Conservation (phyloP, 768 basidiomycete genomes). For the Collybiopsis luxurians region DNA sequence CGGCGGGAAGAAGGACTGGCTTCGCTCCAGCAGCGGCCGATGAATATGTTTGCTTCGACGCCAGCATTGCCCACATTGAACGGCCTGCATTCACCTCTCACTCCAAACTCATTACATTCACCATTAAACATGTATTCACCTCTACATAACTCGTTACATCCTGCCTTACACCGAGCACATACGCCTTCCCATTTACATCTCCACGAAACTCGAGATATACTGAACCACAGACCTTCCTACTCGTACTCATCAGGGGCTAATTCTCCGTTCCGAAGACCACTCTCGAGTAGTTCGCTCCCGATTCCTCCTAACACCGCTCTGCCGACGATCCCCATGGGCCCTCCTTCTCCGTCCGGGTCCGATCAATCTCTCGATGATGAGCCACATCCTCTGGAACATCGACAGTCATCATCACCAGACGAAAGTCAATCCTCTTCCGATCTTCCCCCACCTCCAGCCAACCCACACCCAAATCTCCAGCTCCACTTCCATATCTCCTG, state of each 20-base stretch:
- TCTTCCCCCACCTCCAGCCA: conserved; percentile 19
- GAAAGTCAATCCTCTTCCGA: conserved; percentile 9
- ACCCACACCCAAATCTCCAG: conserved; percentile 70
- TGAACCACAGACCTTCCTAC: neutral
- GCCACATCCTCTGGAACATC: conserved; percentile 2
- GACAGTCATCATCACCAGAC: conserved; percentile 1
- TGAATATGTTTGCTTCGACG: conserved; percentile 58
- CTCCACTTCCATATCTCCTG: conserved; percentile 84
- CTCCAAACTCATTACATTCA: too few relatives aligned
- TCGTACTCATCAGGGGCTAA: conserved; percentile 9
- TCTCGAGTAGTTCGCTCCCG: conserved; percentile 33
- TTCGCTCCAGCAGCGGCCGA: conserved; percentile 67
- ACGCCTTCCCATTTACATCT: neutral
- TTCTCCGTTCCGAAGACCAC: conserved; percentile 10
- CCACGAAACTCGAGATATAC: too few relatives aligned
- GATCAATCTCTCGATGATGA: neutral
- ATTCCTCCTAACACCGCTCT: conserved; percentile 30
- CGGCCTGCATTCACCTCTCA: conserved; percentile 25
- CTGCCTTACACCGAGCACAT: neutral
- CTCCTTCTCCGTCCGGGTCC: neutral
- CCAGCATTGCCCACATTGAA: conserved; percentile 41
- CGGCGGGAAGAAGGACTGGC: conserved; percentile 55
- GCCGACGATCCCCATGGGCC: too few relatives aligned
- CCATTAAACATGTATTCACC: conserved; percentile 1
- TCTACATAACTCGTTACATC: conserved; percentile 1